Evolutionary conservation across 1,139 yeast species (phyloP), one percentile per base, ranked within the genome.

Genomic region (Sugiyamaella neomexicana): DNA sequence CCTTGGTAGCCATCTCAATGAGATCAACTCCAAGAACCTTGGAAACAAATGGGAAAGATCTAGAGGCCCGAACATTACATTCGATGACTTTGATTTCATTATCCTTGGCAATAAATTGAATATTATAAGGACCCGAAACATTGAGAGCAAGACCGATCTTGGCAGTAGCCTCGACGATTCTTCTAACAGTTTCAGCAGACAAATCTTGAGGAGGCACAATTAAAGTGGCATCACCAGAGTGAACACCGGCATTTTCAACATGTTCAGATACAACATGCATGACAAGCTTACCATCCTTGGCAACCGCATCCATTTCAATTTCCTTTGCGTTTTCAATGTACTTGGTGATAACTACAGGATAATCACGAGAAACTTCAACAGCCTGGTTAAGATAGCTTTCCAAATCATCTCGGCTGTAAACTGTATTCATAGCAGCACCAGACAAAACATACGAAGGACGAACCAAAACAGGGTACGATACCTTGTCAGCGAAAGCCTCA

Each of bases 341-440:
- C 76, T 93, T 93, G 73, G 99, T 90, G 68, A 93, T 87, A 55
- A 93, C 99, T 61, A 93, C 99, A 38, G 99, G 99, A 73, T 91
- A 89, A 68, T 93, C 99, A 63, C 96, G 95, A 52, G 98, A 91
- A 62, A 93, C 99, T 65, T 90, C 96, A 55, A 89, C 97, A 54
- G 99, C 99, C 72, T 91, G 96, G 60, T 88, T 81, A 72, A 93
- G 80, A 73, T 90, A 89, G 44, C 87, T 81, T 49, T 89, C 96
- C 69, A 93, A 80, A 71, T 93, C 98, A 64, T 86, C 93, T 69
- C 83, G 82, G 43, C 96, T 85, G 75, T 89, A 89, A 56, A 91
- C 97, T 37, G 97, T 90, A 75, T 89, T 90, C 99, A 93, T 93
- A 58, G 99, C 99, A 65, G 99, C 99, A 77, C 99, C 99, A 53